phyloP scores from a whole-genome alignment of 176 grass and related monocot species.

The Aegilops bicornis region DNA sequence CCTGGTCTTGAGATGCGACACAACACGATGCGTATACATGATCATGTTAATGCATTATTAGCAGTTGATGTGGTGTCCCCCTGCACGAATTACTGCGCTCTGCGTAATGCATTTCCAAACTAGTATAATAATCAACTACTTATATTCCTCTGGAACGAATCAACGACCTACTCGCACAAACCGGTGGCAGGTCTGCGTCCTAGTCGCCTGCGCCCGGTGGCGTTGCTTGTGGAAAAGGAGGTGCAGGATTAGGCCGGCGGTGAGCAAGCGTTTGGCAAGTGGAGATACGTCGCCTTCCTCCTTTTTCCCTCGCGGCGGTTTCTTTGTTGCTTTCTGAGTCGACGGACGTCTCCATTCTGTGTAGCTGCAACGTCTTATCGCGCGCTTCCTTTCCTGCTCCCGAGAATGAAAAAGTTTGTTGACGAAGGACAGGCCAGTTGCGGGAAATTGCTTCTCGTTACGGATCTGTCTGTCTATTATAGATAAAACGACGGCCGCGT shows the following conservation, averaged over 20 bases:
- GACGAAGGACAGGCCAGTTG: no score
- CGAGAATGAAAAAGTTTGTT: background rate
- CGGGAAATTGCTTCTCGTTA: no score
- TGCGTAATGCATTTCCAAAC: background rate
- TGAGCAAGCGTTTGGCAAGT: slow-evolving; percentile 4
- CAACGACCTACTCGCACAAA: background rate
- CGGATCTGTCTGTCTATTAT: no score
- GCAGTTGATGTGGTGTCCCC: background rate
- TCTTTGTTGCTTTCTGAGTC: background rate
- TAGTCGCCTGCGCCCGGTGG: background rate
- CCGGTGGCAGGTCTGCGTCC: background rate
- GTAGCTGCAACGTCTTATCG: background rate
- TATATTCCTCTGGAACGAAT: background rate
- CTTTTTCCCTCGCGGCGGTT: no score
- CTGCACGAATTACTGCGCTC: background rate
- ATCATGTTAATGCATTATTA: no score
- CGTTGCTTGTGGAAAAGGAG: background rate
- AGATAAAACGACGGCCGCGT: no score
- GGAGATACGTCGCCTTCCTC: background rate
- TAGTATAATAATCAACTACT: no score
- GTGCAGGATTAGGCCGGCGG: background rate
- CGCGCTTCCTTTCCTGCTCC: background rate
- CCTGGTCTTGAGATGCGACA: background rate
- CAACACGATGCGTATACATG: background rate
- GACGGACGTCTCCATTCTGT: background rate